Percentiles rank a stretch among this genome's conserved stretches.
Conservation (phyloP, 352 stramenopile genomes). For the Globisporangium solare region DNA sequence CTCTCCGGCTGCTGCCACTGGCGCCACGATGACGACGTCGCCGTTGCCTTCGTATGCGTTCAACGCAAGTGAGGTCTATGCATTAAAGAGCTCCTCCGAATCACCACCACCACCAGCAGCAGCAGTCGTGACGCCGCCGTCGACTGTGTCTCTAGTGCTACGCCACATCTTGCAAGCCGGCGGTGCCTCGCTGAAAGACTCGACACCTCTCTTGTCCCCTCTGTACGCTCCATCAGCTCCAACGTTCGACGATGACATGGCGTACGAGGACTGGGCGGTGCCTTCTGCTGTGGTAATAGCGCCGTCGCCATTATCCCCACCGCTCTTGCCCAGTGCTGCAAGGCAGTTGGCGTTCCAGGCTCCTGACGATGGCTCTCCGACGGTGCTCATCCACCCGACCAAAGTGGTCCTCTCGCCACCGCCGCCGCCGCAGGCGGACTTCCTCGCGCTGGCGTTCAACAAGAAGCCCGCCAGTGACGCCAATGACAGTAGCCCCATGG, state of each 20-base stretch:
- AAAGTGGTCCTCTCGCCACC: slow-evolving; percentile 10
- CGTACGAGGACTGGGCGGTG: background rate
- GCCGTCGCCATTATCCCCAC: background rate
- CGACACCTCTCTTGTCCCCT: slow-evolving; percentile 14
- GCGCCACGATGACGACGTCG: slow-evolving; percentile 1
- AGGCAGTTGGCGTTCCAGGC: slow-evolving; percentile 8
- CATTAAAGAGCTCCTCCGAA: background rate
- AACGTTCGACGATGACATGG: slow-evolving; percentile 17
- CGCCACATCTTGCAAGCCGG: background rate
- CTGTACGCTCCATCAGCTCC: slow-evolving; percentile 24
- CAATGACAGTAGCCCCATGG: background rate
- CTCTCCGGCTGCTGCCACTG: no score
- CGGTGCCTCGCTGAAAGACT: background rate
- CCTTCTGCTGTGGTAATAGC: background rate
- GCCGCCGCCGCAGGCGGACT: slow-evolving; percentile 18
- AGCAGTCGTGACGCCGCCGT: background rate
- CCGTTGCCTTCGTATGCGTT: background rate
- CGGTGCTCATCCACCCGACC: slow-evolving; percentile 9
- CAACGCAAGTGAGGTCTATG: background rate
- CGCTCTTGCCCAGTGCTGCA: background rate
- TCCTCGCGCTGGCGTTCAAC: slow-evolving; percentile 49
- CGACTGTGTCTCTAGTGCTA: background rate
- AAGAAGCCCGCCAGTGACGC: slow-evolving; percentile 9
- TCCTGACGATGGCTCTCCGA: background rate
- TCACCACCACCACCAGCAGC: background rate